Base-by-base conservation (phyloP, 768 basidiomycete genomes). In the Mycena chlorophos region DNA sequence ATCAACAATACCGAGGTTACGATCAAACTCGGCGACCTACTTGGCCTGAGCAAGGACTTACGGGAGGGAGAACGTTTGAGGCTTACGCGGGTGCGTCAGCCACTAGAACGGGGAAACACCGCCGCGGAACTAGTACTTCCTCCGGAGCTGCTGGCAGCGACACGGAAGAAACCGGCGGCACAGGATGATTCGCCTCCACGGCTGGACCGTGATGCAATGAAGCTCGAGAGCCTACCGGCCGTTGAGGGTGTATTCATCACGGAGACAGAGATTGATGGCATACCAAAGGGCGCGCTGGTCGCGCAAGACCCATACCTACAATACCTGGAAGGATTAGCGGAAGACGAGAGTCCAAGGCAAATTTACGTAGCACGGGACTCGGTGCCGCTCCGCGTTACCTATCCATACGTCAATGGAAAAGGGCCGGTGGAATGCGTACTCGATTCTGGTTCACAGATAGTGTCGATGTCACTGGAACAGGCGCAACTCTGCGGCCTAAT, bases 381-480 rank as follows among this genome's bases (percentile, higher is more conserved):
- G 1, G 51, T 27, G 37, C 31, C 42, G 0, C 29, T 56, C 17
- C 20, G 45, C 13, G 55, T 52, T 0, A 48, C 38, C 2, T 56
- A 43, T 22, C 55, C 55, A 22, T 45, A 40, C 2, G 61, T 67
- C 10, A 65, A 64, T 55, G 48, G 56, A 3, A 22, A 57, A n/a
- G 49, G 56, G 10, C 45, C 46, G 19, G 57, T 62, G 22, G 69
- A 69, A 47, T 54, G 52, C 10, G 43, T 70, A 0, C 43, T 66
- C 23, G 68, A 71, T 45, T 56, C 59, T 1, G 66, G 70, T 0
- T 71, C 65, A 3, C 68, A 69, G 42, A 69, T 71, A 5, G 63
- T 68, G 0, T 65, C 63, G 3, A 69, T 67, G 62, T 45, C 52
- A 0, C 23, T 57, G 20, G 52, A 47, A 19, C 51, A 54, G 1